Base-by-base conservation (phyloP, 352 stramenopile species). In the Thalassiosira tumida region DNA sequence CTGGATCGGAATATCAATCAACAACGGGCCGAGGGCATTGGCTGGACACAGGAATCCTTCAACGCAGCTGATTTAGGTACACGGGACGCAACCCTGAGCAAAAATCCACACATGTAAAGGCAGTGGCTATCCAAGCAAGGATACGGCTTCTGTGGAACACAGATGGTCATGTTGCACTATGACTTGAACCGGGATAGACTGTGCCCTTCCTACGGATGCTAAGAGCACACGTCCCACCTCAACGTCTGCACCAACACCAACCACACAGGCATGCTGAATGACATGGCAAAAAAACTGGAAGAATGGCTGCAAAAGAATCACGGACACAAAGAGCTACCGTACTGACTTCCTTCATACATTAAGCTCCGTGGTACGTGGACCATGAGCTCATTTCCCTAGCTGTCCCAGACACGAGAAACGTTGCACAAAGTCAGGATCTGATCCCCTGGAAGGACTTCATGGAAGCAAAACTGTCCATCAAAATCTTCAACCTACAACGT, bases 381-480 rank as follows among this genome's bases (percentile, higher is more conserved):
- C 6, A 31, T 81, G 10, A 29, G 33, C n/a, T 21, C 65, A 29
- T 41, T 69, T n/a, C 73, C 73, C 29, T 41, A 29, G 24, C 41
- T 81, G 4, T 47, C 50, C 3, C 73, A 2, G 29, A 26, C 59
- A 65, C 67, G 73, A 67, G 6, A 10, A 35, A 5, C 26, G 40
- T 77, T n/a, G 75, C 75, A 24, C 17, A 5, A 6, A 72, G 15
- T 26, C 75, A 83, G 37, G 75, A 83, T 37, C 75, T 73, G 2
- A 70, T 83, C 37, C 47, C 47, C 6, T 83, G 75, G 75, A 83
- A 10, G 2, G 21, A n/a, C 38, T 72, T 83, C 35, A 33, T 83
- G 75, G 75, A 74, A n/a, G 75, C 33, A 2, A 83, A 73, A 37
- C 33, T 83, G 14, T 73, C 51, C 0, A 3, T 24, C 0, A 26